Evolutionary conservation across 352 stramenopile genomes (phyloP).

Genomic region (Globisporangium parvum): DNA sequence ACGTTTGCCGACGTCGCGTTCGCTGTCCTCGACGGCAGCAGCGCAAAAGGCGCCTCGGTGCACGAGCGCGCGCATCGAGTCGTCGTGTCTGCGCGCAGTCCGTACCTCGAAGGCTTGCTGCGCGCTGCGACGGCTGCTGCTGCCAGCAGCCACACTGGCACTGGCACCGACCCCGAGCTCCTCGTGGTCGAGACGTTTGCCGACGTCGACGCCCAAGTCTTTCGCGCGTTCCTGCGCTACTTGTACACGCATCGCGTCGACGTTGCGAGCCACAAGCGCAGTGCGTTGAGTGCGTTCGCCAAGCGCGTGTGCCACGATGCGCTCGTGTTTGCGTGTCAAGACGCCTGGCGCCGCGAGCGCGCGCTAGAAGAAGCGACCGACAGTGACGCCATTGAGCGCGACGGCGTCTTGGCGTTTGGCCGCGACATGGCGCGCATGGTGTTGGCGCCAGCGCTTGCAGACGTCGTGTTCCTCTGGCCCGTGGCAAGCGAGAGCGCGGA

Average conservation of each 20-base stretch:
- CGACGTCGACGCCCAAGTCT: slow-evolving; percentile 53
- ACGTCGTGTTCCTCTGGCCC: slow-evolving; percentile 80
- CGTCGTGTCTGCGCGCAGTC: slow-evolving; percentile 49
- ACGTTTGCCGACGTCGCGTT: slow-evolving; percentile 62
- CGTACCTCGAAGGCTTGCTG: slow-evolving; percentile 51
- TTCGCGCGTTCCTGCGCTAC: slow-evolving; percentile 57
- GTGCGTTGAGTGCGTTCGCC: slow-evolving; percentile 45
- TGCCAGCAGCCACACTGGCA: slow-evolving; percentile 3
- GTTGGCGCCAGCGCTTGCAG: slow-evolving; percentile 34
- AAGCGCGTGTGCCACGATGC: slow-evolving; percentile 44
- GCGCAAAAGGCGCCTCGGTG: background rate
- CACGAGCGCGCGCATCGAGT: slow-evolving; percentile 32
- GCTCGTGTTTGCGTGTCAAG: slow-evolving; percentile 40
- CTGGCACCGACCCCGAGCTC: slow-evolving; percentile 4
- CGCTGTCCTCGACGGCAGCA: slow-evolving; percentile 17
- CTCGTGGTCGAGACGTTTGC: slow-evolving; percentile 44
- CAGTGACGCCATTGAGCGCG: background rate
- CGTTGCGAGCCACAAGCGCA: slow-evolving; percentile 56
- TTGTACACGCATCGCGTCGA: slow-evolving; percentile 70
- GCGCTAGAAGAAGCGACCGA: background rate
- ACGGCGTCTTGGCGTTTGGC: slow-evolving; percentile 38
- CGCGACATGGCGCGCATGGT: slow-evolving; percentile 50
- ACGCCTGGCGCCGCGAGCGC: slow-evolving; percentile 46
- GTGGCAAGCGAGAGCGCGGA: background rate
- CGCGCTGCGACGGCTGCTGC: slow-evolving; percentile 25